Percentiles rank a stretch among this genome's conserved stretches.
phyloP scores from a whole-genome alignment of 106 monocot species.

The Amphibolis antarctica region DNA sequence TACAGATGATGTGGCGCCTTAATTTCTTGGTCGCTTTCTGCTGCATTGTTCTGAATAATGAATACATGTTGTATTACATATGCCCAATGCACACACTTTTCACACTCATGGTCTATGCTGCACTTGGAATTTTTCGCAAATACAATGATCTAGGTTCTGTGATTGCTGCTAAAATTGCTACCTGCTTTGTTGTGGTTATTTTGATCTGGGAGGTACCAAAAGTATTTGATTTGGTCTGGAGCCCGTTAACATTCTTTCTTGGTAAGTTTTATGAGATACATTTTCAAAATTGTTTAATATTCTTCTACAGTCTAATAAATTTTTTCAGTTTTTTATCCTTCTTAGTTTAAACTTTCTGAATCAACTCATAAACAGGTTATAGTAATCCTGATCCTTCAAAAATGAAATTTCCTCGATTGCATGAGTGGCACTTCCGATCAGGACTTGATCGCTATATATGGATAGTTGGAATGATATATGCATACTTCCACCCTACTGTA shows the following conservation, averaged over 20 bases:
- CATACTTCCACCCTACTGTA: conserved; percentile 95
- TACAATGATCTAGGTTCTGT: conserved; percentile 69
- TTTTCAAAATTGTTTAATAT: neutral
- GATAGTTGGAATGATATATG: conserved; percentile 99
- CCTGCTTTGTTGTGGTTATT: conserved; percentile 75
- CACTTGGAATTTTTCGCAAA: conserved; percentile 74
- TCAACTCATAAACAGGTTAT: conserved; percentile 44
- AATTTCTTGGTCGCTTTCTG: conserved; percentile 90
- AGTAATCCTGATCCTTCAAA: conserved; percentile 86
- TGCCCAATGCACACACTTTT: conserved; percentile 99
- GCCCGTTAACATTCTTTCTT: conserved; percentile 72
- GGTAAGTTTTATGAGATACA: conserved; percentile 36
- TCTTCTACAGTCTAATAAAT: neutral
- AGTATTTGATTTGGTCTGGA: conserved; percentile 87
- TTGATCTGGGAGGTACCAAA: conserved; percentile 90
- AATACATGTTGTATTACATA: conserved; percentile 94
- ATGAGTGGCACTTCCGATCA: conserved; percentile 96
- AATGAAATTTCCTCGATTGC: conserved; percentile 48
- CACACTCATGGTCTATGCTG: conserved; percentile 92
- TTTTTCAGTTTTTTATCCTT: neutral
- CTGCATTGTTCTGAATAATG: conserved; percentile 83
- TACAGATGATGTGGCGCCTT: conserved; percentile 97
- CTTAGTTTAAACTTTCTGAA: conserved; percentile 1
- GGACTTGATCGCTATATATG: conserved; percentile 98
- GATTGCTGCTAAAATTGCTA: conserved; percentile 60